phyloP scores from a whole-genome alignment of 352 stramenopile species.

The Phytophthora europaea region DNA sequence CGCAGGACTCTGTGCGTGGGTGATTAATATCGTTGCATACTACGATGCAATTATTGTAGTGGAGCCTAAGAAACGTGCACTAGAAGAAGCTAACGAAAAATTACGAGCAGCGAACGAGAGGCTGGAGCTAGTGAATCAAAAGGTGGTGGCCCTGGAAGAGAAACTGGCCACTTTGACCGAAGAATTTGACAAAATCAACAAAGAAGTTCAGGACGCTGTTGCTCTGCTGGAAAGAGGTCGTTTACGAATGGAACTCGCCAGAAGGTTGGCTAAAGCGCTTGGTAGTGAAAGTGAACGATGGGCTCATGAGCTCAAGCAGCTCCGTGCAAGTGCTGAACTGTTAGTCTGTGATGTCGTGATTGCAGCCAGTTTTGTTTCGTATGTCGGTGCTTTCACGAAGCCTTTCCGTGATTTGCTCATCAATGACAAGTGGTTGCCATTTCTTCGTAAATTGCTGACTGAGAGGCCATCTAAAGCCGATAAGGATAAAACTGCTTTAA shows the following conservation, averaged over 20 bases:
- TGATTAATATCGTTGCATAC: constrained; percentile 95
- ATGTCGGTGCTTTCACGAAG: constrained; percentile 96
- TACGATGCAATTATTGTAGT: constrained; percentile 96
- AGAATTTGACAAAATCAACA: constrained; percentile 91
- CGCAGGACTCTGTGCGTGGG: constrained; percentile 82
- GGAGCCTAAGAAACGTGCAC: constrained; percentile 92
- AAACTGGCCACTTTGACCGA: constrained; percentile 84
- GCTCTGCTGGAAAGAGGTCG: constrained; percentile 86
- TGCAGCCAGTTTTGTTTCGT: constrained; percentile 94
- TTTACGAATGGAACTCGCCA: constrained; percentile 93
- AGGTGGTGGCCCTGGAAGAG: constrained; percentile 90
- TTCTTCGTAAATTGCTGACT: constrained; percentile 71
- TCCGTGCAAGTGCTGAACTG: constrained; percentile 79
- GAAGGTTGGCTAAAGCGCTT: constrained; percentile 91
- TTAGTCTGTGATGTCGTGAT: constrained; percentile 94
- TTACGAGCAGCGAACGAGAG: constrained; percentile 86
- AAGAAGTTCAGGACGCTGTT: constrained; percentile 93
- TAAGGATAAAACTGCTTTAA: constrained; percentile 25
- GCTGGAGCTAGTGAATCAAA: constrained; percentile 89
- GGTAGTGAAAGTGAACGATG: constrained; percentile 95
- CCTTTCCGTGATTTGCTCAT: constrained; percentile 91
- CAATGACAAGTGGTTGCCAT: constrained; percentile 88
- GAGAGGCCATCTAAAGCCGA: constrained; percentile 20
- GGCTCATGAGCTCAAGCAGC: constrained; percentile 81
- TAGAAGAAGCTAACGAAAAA: constrained; percentile 86